Base-by-base conservation (phyloP, 2,329 filamentous ascomycete genomes). In the Diaporthe nobilis region DNA sequence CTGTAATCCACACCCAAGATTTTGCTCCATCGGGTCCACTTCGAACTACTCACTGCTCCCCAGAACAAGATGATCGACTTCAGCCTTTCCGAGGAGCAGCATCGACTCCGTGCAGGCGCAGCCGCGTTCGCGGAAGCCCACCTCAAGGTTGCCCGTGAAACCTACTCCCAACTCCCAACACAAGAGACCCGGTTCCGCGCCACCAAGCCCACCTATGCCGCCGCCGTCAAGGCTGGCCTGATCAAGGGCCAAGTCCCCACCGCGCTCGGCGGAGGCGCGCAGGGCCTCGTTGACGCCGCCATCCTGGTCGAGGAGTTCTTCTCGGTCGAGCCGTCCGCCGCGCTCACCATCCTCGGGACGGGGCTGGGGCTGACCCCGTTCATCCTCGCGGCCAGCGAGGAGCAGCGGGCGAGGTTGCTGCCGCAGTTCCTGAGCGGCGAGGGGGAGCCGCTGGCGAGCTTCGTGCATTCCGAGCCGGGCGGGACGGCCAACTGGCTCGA, bases 401-500 rank as follows among this genome's bases (percentile, higher is more conserved):
- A 73, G 70, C 39, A 57, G 55, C 22, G 67, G 17, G 22, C 22
- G 9, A 37, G 61, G 20, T 22, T 73, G 25, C 47, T 73, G 60
- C 28, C 5, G 22, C 28, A 4, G 20, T 77, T 77, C 28, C 28
- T 75, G n/a, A 51, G 25, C 10, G 67, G 60, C 4, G 70, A 72
- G n/a, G 75, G 68, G 4, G 37, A 53, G 28, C 73, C 70, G 0
- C 22, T 73, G 3, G 76, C 76, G 25, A 71, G 61, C 25, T 76
- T 77, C 5, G 70, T 76, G 63, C 71, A 73, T 25, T 75, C 73
- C 0, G 76, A 77, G 71, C 76, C 76, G 12, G 73, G 70, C 5
- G 76, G 76, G 9, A 76, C 65, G 61, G 73, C 76, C 4, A 77
- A 77, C 37, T 77, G 70, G 61, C 73, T 77, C 13, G 76, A 77